These are phyloP conservation scores for Diplodia sapinea DNA, from an alignment of 2,329 filamentous ascomycete species.

Conservation along the genomic window DNA sequence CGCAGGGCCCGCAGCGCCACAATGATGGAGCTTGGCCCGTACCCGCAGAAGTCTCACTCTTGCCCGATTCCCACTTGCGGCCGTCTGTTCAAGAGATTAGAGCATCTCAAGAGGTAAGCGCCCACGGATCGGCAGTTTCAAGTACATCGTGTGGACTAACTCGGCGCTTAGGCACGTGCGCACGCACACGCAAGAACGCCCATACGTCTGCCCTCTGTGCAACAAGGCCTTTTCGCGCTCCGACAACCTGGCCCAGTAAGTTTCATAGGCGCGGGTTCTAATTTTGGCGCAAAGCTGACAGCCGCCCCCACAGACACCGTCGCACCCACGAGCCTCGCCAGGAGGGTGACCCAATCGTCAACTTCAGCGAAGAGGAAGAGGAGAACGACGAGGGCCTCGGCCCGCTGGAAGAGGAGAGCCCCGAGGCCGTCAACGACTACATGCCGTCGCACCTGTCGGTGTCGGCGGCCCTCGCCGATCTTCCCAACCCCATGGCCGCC, in stretches of 20 bases:
- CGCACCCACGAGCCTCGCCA: constrained; percentile 80
- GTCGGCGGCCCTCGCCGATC: constrained; percentile 44
- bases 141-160: constrained; percentile 31
- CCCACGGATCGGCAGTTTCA: constrained; percentile 37
- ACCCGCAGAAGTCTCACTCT: constrained; percentile 96
- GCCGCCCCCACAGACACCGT: constrained; percentile 60
- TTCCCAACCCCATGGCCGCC: constrained; percentile 43
- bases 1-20: constrained; percentile 92
- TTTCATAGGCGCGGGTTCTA: constrained; percentile 32
- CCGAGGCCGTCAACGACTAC: constrained; percentile 72
- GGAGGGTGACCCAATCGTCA: constrained; percentile 67
- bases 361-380: constrained; percentile 80
- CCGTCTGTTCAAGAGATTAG: constrained; percentile 96
- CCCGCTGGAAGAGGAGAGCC: constrained; percentile 80
- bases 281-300: constrained; percentile 30
- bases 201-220: constrained; percentile 96
- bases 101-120: constrained; percentile 97
- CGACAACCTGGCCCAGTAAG: constrained; percentile 97
- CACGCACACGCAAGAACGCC: constrained; percentile 98
- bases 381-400: constrained; percentile 87
- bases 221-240: constrained; percentile 98
- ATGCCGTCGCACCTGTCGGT: constrained; percentile 48
- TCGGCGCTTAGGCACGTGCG: constrained; percentile 81
- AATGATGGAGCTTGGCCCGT: constrained; percentile 94
- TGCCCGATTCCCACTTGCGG: constrained; percentile 99